A percentile compares a stretch with the other conserved stretches of the same genome.
phyloP scores from a whole-genome alignment of 768 basidiomycete genomes.

The Leccinum disarticulatum region DNA sequence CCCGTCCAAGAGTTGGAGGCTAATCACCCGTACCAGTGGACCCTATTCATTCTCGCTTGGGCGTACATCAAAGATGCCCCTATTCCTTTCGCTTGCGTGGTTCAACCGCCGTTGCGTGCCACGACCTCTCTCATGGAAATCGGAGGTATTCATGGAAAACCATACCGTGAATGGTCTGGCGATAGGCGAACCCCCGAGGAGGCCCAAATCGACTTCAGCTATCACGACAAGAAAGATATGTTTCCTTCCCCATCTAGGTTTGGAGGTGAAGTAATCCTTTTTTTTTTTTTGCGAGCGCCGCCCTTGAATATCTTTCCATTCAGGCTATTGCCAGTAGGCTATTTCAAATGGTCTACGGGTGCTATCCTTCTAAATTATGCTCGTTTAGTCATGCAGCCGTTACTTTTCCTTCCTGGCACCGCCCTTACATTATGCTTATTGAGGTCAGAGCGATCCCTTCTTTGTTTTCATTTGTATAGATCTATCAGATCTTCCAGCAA shows the following conservation, averaged over 20 bases:
- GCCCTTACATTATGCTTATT: conserved; percentile 30
- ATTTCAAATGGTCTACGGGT: background rate
- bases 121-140: conserved; percentile 24
- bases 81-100: conserved; percentile 14
- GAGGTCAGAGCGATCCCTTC: conserved; percentile 14
- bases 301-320: background rate
- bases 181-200: conserved; percentile 20
- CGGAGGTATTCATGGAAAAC: conserved; percentile 25
- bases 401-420: conserved; percentile 28
- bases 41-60: conserved; percentile 28
- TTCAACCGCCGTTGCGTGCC: conserved; percentile 10
- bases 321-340: conserved; percentile 31
- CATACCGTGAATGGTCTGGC: conserved; percentile 26
- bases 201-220: conserved; percentile 16
- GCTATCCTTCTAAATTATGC: background rate
- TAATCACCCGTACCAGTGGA: conserved; percentile 25
- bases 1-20: conserved; percentile 20
- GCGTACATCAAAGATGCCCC: conserved; percentile 13
- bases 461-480: background rate
- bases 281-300: background rate
- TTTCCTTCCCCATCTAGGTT: conserved; percentile 27
- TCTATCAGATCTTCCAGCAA: conserved; percentile 20
- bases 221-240: conserved; percentile 25
- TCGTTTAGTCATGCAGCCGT: conserved; percentile 20
- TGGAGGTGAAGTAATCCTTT: conserved; percentile 20